Evolutionary conservation across 1,284 basidiomycete genomes (phyloP), one percentile per base, ranked within the genome.

Genomic region (Cryptococcus jaspeensis): DNA sequence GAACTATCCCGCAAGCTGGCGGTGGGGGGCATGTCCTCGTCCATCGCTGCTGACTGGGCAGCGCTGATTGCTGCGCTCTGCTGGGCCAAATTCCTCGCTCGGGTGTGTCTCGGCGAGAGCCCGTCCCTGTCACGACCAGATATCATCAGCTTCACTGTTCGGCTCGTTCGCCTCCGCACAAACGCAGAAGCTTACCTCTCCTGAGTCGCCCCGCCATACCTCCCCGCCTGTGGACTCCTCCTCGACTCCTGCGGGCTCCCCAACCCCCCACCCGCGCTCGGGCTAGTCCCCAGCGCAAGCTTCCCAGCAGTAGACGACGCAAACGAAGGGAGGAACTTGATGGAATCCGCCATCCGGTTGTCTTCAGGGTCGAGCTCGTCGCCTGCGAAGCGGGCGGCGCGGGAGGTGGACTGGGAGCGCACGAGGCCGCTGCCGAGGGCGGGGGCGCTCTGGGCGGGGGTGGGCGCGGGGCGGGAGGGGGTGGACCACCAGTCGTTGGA

Each of bases 291-390:
- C 28, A 73, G 58, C 16, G 69, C 65, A 8, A 71, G 49, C 61
- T 65, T 69, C 32, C 70, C 72, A 3, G 71, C 72, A 11, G 73
- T 72, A 25, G 60, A 61, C 39, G 58, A 57, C 0, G 69, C 71
- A 46, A 74, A 76, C 11, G 61, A 63, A 7, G 74, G 73, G 18
- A 72, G 56, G 60, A 74, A 76, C 56, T 71, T 70, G 35, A 73
- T 68, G 1, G 60, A 62, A 12, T 71, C 69, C 7, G 69, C 71
- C 50, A 66, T 63, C 11, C 61, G 59, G 37, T 48, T 53, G 37
- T 74, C 72, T 50, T 75, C 73, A 6, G 69, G 63, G 53, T 75
- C 73, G 47, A 71, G 60, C 45, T 70, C 65, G 46, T 71, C 70
- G 16, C 58, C 63, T 15, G 50, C 61, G 22, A 35, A 43, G n/a